Evolutionary conservation across 148 eudicot species (phyloP).

Genomic region (Heliosperma pusillum): DNA sequence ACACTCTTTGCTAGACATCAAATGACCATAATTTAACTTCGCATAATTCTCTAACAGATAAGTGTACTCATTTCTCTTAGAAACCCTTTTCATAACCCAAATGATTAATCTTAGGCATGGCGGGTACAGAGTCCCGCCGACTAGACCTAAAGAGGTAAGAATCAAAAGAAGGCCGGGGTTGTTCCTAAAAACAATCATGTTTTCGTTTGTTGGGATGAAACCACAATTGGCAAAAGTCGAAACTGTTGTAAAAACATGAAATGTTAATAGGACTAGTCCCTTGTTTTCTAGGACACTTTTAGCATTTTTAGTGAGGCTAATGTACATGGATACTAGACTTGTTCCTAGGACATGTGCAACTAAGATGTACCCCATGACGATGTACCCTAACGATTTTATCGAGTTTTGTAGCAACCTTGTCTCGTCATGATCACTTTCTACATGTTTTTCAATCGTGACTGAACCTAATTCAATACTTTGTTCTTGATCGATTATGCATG

Average conservation of each 20-base stretch:
- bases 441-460: background rate
- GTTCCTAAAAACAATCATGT: slow-evolving; percentile 41
- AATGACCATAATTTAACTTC: slow-evolving; percentile 29
- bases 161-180: slow-evolving; percentile 45
- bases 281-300: slow-evolving; percentile 29
- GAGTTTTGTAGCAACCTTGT: slow-evolving; percentile 27
- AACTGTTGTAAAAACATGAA: slow-evolving; percentile 36
- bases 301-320: slow-evolving; percentile 31
- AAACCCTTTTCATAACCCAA: slow-evolving; percentile 28
- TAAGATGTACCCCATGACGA: slow-evolving; percentile 37
- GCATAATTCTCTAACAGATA: slow-evolving; percentile 29
- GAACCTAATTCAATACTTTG: slow-evolving; percentile 14
- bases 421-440: background rate
- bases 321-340: slow-evolving; percentile 26
- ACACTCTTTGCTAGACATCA: slow-evolving; percentile 32
- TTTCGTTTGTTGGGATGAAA: slow-evolving; percentile 53
- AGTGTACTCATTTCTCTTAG: slow-evolving; percentile 30
- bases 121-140: slow-evolving; percentile 47
- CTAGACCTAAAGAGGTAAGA: slow-evolving; percentile 37
- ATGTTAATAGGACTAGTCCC: slow-evolving; percentile 35
- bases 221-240: slow-evolving; percentile 58
- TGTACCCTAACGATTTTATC: slow-evolving; percentile 34
- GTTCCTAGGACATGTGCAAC: slow-evolving; percentile 30
- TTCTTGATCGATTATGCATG: background rate
- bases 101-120: slow-evolving; percentile 31